Percentiles rank a stretch among this genome's conserved stretches.
phyloP scores from a whole-genome alignment of 208 protist species.

The Acanthamoeba lenticulata region DNA sequence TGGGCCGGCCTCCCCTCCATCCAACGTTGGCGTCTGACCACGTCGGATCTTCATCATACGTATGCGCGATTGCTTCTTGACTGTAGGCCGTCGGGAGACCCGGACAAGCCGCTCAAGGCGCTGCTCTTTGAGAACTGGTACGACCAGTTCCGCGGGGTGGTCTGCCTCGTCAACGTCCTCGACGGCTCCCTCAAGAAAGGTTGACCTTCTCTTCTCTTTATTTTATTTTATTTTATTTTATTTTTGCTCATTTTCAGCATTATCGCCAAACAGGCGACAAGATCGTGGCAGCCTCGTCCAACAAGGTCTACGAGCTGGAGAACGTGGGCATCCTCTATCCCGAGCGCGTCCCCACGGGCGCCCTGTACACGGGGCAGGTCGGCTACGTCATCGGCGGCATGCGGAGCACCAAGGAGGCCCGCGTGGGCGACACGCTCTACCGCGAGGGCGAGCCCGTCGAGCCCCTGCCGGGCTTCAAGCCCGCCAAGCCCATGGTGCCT shows the following conservation, averaged over 20 bases:
- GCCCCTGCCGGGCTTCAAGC: constrained; percentile 84
- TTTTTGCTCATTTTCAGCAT: background rate
- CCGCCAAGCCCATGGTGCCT: constrained; percentile 82
- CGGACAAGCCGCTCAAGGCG: constrained; percentile 90
- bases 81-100: constrained; percentile 82
- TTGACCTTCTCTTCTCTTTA: background rate
- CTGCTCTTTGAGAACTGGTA: constrained; percentile 97
- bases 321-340: constrained; percentile 96
- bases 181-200: constrained; percentile 92
- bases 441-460: constrained; percentile 77
- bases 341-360: constrained; percentile 87
- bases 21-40: background rate
- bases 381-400: constrained; percentile 94
- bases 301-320: constrained; percentile 88
- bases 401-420: constrained; percentile 89
- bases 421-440: constrained; percentile 95
- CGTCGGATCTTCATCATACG: background rate
- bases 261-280: constrained; percentile 58
- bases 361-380: constrained; percentile 93
- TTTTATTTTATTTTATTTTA: background rate
- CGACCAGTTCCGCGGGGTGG: constrained; percentile 91
- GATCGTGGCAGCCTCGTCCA: constrained; percentile 61
- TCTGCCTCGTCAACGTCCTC: constrained; percentile 86
- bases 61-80: no score
- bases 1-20: constrained; percentile 84